Base-by-base conservation (phyloP, 225 moss, liverwort and hornwort species). In the Sphagnum contortum region DNA sequence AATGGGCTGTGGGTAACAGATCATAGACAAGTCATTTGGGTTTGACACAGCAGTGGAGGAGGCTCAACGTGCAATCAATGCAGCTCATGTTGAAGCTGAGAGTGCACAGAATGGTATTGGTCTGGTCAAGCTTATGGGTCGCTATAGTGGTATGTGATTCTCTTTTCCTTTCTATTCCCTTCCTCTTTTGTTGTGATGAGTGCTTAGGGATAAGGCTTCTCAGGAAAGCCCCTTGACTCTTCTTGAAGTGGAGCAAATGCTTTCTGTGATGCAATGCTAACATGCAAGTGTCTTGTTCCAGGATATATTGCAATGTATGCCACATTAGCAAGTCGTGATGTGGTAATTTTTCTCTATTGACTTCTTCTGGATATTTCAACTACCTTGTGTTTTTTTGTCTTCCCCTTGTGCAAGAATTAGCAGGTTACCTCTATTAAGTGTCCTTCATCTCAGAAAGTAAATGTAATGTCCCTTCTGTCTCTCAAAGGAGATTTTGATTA, bases 261-360 rank as follows among this genome's bases (percentile, higher is more conserved):
- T 29, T 29, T 29, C 1, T 29, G 29, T 29, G 29, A 29, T 29
- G 29, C 29, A 29, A 29, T 29, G 0, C 29, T 29, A 29, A 29
- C 29, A 29, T 29, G 29, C 29, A 29, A 29, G 29, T 29, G 29
- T 29, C 29, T 29, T 29, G 29, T 29, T 78, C 69, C 85, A 86
- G 85, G 87, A 54, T 87, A 83, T 57, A 87, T 87, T 67, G 87
- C 87, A 11, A 80, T 87, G 87, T 80, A 83, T 55, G 87, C 87
- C 13, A 83, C 87, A 4, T 78, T 87, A 58, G 87, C 87, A 7
- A 87, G 87, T 62, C 80, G 87, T 64, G 83, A 87, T 68, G 87
- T 87, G 68, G 85, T 86, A 74, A 79, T 78, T 44, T 12, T 64
- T 8, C n/a, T n/a, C n/a, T n/a, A n/a, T n/a, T n/a, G n/a, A n/a